phyloP scores from a whole-genome alignment of 2,329 filamentous ascomycete genomes.

The Cercospora zeae-maydis region DNA sequence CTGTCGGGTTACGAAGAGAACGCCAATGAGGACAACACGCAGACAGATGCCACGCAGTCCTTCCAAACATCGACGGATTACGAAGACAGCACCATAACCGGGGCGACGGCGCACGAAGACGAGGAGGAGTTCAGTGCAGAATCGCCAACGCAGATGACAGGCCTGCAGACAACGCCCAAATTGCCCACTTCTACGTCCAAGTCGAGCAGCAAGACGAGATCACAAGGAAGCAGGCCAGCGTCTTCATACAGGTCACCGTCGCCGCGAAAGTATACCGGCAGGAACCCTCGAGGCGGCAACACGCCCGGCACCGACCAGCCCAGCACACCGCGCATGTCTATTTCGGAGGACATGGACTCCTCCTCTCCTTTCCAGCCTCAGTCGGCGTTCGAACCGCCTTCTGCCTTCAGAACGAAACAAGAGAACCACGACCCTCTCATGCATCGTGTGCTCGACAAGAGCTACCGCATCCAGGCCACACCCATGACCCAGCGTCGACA shows the following conservation, averaged over 20 bases:
- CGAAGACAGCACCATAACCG: constrained; percentile 34
- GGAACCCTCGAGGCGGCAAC: constrained; percentile 30
- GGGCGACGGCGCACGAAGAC: constrained; percentile 36
- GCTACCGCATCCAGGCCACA: constrained; percentile 88
- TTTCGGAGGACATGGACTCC: constrained; percentile 32
- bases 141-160: constrained; percentile 49
- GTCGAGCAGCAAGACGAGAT: constrained; percentile 29
- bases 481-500: constrained; percentile 55
- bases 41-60: constrained; percentile 35
- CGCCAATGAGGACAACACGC: constrained; percentile 53
- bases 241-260: constrained; percentile 32
- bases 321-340: constrained; percentile 31
- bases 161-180: constrained; percentile 59
- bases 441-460: constrained; percentile 91
- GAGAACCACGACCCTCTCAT: constrained; percentile 70
- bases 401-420: constrained; percentile 32
- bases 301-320: constrained; percentile 27
- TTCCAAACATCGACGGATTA: constrained; percentile 31
- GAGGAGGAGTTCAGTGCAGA: constrained; percentile 62
- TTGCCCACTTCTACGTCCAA: constrained; percentile 38
- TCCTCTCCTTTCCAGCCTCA: constrained; percentile 54
- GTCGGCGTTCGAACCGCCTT: constrained; percentile 36
- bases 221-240: constrained; percentile 16
- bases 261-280: constrained; percentile 43
- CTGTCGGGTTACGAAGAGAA: constrained; percentile 90